Percentiles rank a stretch among this genome's conserved stretches.
Evolutionary conservation across 73 alveolate species (phyloP).

Genomic region (Tetrahymena elliotti): DNA sequence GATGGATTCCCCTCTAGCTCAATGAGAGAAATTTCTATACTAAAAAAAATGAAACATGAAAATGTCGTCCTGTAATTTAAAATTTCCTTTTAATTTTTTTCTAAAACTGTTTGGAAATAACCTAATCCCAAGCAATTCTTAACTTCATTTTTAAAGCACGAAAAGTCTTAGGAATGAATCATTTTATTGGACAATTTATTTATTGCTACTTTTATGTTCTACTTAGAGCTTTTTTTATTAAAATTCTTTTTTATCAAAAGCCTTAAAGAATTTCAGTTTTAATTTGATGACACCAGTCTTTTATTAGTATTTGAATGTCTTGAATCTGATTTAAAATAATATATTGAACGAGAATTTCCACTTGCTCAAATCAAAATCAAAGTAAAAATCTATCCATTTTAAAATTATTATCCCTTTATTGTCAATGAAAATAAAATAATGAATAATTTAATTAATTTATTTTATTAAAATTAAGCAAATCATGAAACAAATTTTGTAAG

Average conservation of each 20-base stretch:
- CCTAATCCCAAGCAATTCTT: no score
- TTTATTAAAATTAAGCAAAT: neutral
- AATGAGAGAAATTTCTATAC: constrained; percentile 86
- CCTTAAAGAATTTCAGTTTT: neutral
- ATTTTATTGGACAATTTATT: no score
- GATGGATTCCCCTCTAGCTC: constrained; percentile 96
- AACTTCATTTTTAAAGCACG: no score
- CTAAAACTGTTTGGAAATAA: no score
- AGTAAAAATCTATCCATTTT: neutral
- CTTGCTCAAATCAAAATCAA: constrained; percentile 28
- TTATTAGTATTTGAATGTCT: constrained; percentile 17
- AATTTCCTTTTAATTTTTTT: neutral
- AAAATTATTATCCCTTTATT: neutral
- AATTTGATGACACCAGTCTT: neutral
- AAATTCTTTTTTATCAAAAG: neutral
- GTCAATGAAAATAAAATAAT: neutral
- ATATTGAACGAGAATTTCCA: neutral
- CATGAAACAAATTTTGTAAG: constrained; percentile 63
- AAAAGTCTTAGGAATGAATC: no score
- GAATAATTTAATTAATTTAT: constrained; percentile 1
- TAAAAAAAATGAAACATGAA: constrained; percentile 84
- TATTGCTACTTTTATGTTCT: neutral
- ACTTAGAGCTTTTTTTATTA: neutral
- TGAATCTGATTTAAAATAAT: constrained; percentile 27
- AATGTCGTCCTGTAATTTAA: constrained; percentile 69